phyloP scores from a whole-genome alignment of 345 rosid species.

The Syzygium grande region DNA sequence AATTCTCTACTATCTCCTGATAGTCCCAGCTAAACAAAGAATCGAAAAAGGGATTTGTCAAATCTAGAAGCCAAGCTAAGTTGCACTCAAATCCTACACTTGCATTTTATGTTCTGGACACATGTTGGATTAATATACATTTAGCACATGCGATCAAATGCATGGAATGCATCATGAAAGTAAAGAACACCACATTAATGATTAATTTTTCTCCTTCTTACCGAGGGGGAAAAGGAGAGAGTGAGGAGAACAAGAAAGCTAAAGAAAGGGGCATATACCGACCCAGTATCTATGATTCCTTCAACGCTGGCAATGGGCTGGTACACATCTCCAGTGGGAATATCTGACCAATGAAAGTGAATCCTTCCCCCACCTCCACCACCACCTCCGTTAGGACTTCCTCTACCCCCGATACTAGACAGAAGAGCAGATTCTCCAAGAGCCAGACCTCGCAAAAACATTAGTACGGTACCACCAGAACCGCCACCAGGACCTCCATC shows the following conservation, averaged over 20 bases:
- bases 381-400: slow-evolving; percentile 71
- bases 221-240: neutral
- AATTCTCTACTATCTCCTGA: neutral
- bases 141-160: neutral
- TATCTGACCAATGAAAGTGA: slow-evolving; percentile 98
- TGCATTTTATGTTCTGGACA: neutral
- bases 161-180: neutral
- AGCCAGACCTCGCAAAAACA: slow-evolving; percentile 61
- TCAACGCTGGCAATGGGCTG: slow-evolving; percentile 90
- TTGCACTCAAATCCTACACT: neutral
- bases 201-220: neutral
- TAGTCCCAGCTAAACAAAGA: neutral
- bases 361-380: slow-evolving; percentile 99
- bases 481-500: slow-evolving; percentile 80
- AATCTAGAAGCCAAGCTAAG: neutral
- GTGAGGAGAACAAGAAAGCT: neutral
- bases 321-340: slow-evolving; percentile 96
- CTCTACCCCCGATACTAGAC: slow-evolving; percentile 87
- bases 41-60: neutral
- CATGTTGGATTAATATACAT: neutral
- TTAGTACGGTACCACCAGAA: slow-evolving; percentile 87
- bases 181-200: neutral
- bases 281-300: slow-evolving; percentile 70
- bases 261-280: slow-evolving; percentile 12
- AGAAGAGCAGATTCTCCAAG: slow-evolving; percentile 59